Evolutionary conservation across 1,284 basidiomycete species (phyloP).

Genomic region (Pseudozyma hubeiensis): DNA sequence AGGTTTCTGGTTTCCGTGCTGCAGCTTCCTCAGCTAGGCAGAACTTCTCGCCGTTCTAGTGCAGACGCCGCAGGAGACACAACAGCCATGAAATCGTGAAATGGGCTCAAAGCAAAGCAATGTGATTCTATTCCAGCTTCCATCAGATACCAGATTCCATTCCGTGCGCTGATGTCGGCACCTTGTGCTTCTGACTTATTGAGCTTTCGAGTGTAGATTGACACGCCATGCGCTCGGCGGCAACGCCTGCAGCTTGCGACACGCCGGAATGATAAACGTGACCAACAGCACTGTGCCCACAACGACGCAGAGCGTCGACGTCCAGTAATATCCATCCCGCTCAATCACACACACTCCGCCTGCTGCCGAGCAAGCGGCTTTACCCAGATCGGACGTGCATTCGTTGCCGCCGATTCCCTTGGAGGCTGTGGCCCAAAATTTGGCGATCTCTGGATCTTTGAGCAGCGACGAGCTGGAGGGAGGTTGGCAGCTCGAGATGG

Average conservation of each 20-base stretch:
- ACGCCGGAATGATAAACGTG: slow-evolving; percentile 84
- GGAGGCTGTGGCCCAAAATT: slow-evolving; percentile 34
- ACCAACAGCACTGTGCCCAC: slow-evolving; percentile 81
- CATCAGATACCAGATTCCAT: neutral
- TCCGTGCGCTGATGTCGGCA: neutral
- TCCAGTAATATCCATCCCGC: slow-evolving; percentile 91
- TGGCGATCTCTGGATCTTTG: slow-evolving; percentile 41
- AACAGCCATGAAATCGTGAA: neutral
- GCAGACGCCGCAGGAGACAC: neutral
- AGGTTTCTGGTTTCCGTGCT: slow-evolving; percentile 25
- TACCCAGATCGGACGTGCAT: slow-evolving; percentile 73
- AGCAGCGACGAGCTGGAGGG: slow-evolving; percentile 33
- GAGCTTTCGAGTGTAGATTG: slow-evolving; percentile 24
- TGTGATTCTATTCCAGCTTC: neutral
- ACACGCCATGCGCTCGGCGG: slow-evolving; percentile 60
- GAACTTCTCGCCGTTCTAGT: slow-evolving; percentile 15
- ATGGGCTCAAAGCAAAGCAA: too few relatives aligned
- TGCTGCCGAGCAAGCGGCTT: slow-evolving; percentile 79
- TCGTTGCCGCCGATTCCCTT: slow-evolving; percentile 47
- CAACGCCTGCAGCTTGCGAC: slow-evolving; percentile 79
- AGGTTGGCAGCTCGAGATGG: slow-evolving; percentile 54
- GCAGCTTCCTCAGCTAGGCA: slow-evolving; percentile 12
- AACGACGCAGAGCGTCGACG: slow-evolving; percentile 81
- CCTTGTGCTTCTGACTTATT: neutral
- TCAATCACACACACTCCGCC: slow-evolving; percentile 84